A percentile compares a stretch with the other conserved stretches of the same genome.
Evolutionary conservation across 768 basidiomycete species (phyloP).

Genomic region (Russula emetica): DNA sequence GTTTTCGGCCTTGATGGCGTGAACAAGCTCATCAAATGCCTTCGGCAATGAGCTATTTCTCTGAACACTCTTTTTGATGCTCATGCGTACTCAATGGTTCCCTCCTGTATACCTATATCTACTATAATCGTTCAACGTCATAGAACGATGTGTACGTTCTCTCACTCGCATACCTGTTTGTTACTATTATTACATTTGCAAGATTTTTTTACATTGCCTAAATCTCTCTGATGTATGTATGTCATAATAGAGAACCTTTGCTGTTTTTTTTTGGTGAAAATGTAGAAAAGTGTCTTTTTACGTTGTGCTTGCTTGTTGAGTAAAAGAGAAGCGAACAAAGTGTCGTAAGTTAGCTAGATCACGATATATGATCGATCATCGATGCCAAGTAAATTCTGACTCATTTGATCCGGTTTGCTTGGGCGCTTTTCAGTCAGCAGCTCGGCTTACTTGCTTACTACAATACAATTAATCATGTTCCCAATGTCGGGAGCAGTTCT

Average conservation of each 20-base stretch:
- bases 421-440: too few relatives aligned
- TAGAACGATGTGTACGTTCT: not conserved
- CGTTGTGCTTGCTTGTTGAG: too few relatives aligned
- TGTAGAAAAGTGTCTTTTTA: too few relatives aligned
- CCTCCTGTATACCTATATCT: not conserved
- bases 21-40: constrained; percentile 39
- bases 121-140: not conserved
- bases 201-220: not conserved
- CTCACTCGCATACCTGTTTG: not conserved
- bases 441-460: too few relatives aligned
- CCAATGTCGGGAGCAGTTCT: too few relatives aligned
- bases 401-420: too few relatives aligned
- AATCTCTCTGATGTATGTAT: not conserved
- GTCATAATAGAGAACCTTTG: too few relatives aligned
- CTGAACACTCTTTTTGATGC: not conserved
- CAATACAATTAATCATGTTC: too few relatives aligned
- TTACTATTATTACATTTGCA: not conserved
- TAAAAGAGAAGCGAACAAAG: too few relatives aligned
- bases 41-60: constrained; percentile 22
- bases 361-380: not conserved
- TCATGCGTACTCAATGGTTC: not conserved
- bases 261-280: not conserved
- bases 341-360: too few relatives aligned
- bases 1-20: constrained; percentile 46
- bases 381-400: not conserved